These are phyloP conservation scores for Gnaphalium uliginosum DNA, from an alignment of 129 eudicot genomes.

Conservation along the genomic window DNA sequence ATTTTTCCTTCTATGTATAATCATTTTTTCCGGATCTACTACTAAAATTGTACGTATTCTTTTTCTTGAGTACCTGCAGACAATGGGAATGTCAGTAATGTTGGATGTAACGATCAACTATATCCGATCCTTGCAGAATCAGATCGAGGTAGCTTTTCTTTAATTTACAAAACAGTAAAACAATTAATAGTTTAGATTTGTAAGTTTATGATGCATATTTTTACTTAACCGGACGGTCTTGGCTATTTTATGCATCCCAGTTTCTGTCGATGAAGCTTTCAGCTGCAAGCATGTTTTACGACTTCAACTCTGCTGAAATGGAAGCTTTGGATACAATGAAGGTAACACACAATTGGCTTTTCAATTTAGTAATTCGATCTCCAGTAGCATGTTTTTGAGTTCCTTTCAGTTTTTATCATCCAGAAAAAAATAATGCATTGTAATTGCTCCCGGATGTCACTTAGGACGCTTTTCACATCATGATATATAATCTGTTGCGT, in stretches of 20 bases:
- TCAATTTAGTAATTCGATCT: background rate
- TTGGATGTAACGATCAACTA: slow-evolving; percentile 82
- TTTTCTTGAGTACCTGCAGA: slow-evolving; percentile 43
- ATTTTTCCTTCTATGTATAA: too few relatives aligned
- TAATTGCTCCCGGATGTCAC: background rate
- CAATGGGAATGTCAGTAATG: slow-evolving; percentile 99
- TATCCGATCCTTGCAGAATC: slow-evolving; percentile 82
- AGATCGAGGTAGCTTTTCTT: slow-evolving; percentile 64
- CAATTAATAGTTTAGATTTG: background rate
- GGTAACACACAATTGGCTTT: slow-evolving; percentile 35
- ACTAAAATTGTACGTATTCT: too few relatives aligned
- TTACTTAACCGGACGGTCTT: background rate
- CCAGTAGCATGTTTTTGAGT: background rate
- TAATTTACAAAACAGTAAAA: background rate
- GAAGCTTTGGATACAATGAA: slow-evolving; percentile 67
- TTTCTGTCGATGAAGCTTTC: slow-evolving; percentile 97
- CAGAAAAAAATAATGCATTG: background rate
- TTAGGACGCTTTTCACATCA: background rate
- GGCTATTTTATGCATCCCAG: slow-evolving; percentile 33
- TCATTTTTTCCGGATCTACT: too few relatives aligned
- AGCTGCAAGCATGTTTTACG: slow-evolving; percentile 90
- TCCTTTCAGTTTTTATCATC: background rate
- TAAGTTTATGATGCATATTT: background rate
- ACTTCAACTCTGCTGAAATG: slow-evolving; percentile 89
- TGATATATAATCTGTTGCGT: background rate